phyloP scores from a whole-genome alignment of 495 filamentous ascomycete genomes.

The Neurospora sp. region DNA sequence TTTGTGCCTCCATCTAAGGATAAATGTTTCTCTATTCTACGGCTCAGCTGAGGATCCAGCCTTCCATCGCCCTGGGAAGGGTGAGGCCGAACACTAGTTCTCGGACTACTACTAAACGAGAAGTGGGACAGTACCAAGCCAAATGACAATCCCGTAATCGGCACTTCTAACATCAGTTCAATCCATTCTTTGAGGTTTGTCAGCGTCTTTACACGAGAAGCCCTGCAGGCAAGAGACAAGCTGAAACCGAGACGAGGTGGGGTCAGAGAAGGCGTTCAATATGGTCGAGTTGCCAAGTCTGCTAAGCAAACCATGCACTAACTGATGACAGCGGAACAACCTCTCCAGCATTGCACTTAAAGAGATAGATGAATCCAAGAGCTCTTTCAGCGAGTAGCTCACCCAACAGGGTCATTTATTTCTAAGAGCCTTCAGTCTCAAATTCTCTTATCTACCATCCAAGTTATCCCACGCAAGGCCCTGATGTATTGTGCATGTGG shows the following conservation, averaged over 20 bases:
- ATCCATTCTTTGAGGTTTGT: neutral
- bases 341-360: neutral
- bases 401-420: too few species aligned
- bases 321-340: neutral
- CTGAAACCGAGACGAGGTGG: neutral
- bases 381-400: too few species aligned
- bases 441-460: neutral
- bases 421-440: too few species aligned
- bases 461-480: neutral
- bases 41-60: too few species aligned
- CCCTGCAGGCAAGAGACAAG: neutral
- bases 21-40: too few species aligned
- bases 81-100: neutral
- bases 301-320: neutral
- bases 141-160: neutral
- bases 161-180: neutral
- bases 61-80: too few species aligned
- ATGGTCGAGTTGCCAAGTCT: neutral
- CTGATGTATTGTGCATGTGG: neutral
- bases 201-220: neutral
- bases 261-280: neutral
- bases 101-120: neutral
- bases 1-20: too few species aligned
- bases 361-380: neutral
- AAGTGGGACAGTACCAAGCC: neutral